Evolutionary conservation across 345 rosid species (phyloP), one percentile per base, ranked within the genome.

Genomic region (Litchi chinensis): DNA sequence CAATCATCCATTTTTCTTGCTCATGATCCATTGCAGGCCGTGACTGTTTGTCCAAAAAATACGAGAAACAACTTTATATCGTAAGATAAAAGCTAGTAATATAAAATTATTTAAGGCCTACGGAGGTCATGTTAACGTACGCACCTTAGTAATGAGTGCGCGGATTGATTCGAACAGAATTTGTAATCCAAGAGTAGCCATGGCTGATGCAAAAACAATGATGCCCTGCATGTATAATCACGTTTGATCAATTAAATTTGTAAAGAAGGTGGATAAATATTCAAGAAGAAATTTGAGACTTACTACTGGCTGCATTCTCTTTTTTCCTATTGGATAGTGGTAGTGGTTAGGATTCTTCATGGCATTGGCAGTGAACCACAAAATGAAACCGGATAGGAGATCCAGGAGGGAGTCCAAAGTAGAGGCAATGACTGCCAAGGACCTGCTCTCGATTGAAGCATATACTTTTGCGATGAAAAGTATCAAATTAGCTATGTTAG

Each of bases 231-330:
- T 67, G 7, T 2, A 21, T 2, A 40, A 46, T 19, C 28, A 32
- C 18, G 63, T 3, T 54, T 54, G n/a, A 54, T 54, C n/a, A 15
- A 2, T 4, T 54, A 15, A 54, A 50, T 50, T 15, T 50, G 56
- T 50, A 54, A 15, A 54, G n/a, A 16, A 60, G 13, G 28, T 3
- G 65, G 12, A 2, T 0, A 60, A 28, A 0, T 0, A 60, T 52
- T 39, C 13, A 63, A 46, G 77, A 74, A 24, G 26, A 19, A 43
- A 46, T 32, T 6, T n/a, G 79, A 64, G 64, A 59, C 86, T 73
- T 85, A 93, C 97, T 84, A 93, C 97, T 6, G 97, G 98, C 52
- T 93, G 98, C 98, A 93, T 93, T 73, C 95, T 82, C 62, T 84
- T 87, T 85, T 92, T 93, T n/a, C 98, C 98, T 65, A 93, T 89